Percentiles rank a stretch among this genome's conserved stretches.
Evolutionary conservation across 2,329 filamentous ascomycete species (phyloP).

Genomic region (Aureobasidium sp.): DNA sequence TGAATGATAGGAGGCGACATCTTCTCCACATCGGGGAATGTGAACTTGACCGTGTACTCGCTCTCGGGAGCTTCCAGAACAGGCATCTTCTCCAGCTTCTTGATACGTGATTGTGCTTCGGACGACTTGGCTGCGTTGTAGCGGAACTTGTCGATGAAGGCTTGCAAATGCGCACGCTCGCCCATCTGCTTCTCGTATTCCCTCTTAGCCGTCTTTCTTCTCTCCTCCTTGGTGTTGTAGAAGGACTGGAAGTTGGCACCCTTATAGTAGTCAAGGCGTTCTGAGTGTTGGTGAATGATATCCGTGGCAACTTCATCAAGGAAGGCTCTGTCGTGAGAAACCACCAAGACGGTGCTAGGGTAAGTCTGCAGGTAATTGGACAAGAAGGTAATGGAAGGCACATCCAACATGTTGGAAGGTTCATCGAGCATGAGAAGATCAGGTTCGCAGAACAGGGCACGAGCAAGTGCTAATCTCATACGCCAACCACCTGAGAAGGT

Average conservation of each 20-base stretch:
- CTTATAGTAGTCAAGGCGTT: slow-evolving; percentile 96
- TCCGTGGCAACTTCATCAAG: slow-evolving; percentile 98
- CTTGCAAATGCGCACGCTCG: slow-evolving; percentile 84
- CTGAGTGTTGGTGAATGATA: slow-evolving; percentile 96
- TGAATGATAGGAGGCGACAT: slow-evolving; percentile 95
- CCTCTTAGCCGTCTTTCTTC: slow-evolving; percentile 89
- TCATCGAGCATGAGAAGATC: slow-evolving; percentile 94
- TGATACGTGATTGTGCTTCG: slow-evolving; percentile 96
- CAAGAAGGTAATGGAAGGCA: slow-evolving; percentile 98
- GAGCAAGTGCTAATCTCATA: slow-evolving; percentile 90
- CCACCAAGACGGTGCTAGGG: slow-evolving; percentile 89
- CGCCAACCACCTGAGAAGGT: slow-evolving; percentile 99
- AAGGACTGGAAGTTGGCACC: slow-evolving; percentile 93
- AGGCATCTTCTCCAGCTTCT: slow-evolving; percentile 97
- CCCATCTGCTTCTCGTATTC: slow-evolving; percentile 99
- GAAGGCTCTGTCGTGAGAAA: slow-evolving; percentile 98
- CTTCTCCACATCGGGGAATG: slow-evolving; percentile 96
- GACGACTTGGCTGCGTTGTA: slow-evolving; percentile 99
- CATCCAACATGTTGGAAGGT: slow-evolving; percentile 99
- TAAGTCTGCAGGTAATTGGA: slow-evolving; percentile 91
- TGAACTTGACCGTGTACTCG: slow-evolving; percentile 94
- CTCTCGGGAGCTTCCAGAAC: slow-evolving; percentile 81
- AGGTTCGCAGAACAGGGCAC: slow-evolving; percentile 96
- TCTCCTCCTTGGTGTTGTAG: slow-evolving; percentile 95
- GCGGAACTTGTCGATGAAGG: slow-evolving; percentile 99